Evolutionary conservation across 2,329 filamentous ascomycete species (phyloP), one percentile per base, ranked within the genome.

Genomic region (Coleophoma cylindrospora): DNA sequence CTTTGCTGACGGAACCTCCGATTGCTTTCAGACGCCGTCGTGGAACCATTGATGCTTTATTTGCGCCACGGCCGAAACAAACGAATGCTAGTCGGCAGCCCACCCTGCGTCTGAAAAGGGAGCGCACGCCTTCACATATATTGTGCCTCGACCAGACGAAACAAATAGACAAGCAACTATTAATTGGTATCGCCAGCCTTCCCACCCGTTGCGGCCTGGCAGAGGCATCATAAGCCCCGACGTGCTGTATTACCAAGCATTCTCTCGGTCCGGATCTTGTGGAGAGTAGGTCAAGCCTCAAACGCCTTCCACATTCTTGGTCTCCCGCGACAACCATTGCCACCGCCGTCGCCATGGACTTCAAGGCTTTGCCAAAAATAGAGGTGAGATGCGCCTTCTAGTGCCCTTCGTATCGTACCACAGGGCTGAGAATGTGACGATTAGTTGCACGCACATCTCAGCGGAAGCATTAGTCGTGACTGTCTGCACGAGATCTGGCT

Each of bases 401-500:
- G 48, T 22, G 7, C 33, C 43, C 46, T 49, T 52, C 53, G 48
- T 54, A 52, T 43, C 51, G 52, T 34, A 34, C 19, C 38, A 56
- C 53, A 47, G 54, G 52, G 58, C 55, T 55, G 45, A 54, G 50
- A 38, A 11, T 38, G 53, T 45, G 41, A 27, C 34, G 11, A 43
- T 44, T 56, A 91, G 84, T 78, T 92, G 48, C 89, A 94, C 61
- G 88, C 89, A 54, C 88, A 94, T 67, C 75, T 94, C 41, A 88
- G 83, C 38, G 88, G 89, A 48, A 90, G 86, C 66, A 89, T 94
- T 65, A 86, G 80, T 62, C 80, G 85, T 33, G 70, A 81, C 60
- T 84, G 81, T 53, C 79, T 94, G 2, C 87, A 90, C 62, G 78
- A 88, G 36, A 82, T 92, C 63, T 94, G 89, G 87, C 59, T 70